Conservation (phyloP, 345 rosid species). For the Clausena lansium region DNA sequence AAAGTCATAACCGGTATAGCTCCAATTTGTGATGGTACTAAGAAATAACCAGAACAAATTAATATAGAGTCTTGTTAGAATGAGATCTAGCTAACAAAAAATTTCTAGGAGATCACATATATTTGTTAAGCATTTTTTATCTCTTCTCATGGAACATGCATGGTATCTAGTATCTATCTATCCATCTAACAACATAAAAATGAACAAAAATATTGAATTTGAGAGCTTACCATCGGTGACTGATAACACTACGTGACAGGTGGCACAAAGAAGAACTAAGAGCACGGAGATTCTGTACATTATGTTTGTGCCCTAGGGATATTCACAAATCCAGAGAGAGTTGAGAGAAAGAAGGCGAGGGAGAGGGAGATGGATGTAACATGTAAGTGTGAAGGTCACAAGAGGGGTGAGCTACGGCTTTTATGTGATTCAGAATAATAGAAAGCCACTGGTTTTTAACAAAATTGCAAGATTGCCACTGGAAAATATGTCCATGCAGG, state of each 20-base stretch:
- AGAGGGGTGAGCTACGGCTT: constrained; percentile 9
- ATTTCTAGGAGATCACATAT: not conserved
- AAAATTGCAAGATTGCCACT: constrained; percentile 42
- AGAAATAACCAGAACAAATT: too few relatives aligned
- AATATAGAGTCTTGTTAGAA: not conserved
- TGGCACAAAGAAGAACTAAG: constrained; percentile 34
- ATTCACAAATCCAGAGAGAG: not conserved
- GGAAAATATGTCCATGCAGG: constrained; percentile 2
- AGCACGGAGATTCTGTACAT: constrained; percentile 46
- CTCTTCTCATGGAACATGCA: not conserved
- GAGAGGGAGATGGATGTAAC: not conserved
- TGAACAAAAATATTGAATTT: not conserved
- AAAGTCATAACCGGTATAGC: too few relatives aligned
- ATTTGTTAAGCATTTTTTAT: not conserved
- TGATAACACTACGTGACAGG: constrained; percentile 31
- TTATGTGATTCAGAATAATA: constrained; percentile 25
- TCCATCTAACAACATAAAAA: not conserved
- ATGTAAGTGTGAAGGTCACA: not conserved
- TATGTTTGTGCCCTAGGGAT: not conserved
- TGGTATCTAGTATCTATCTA: too few relatives aligned
- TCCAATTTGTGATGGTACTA: too few relatives aligned
- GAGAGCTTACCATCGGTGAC: constrained; percentile 41
- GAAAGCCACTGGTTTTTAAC: constrained; percentile 26
- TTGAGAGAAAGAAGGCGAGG: not conserved
- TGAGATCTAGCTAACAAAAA: not conserved